Percentiles rank a stretch among this genome's conserved stretches.
Conservation (phyloP, 2,329 filamentous ascomycete genomes). For the Aspergillus ibericus region DNA sequence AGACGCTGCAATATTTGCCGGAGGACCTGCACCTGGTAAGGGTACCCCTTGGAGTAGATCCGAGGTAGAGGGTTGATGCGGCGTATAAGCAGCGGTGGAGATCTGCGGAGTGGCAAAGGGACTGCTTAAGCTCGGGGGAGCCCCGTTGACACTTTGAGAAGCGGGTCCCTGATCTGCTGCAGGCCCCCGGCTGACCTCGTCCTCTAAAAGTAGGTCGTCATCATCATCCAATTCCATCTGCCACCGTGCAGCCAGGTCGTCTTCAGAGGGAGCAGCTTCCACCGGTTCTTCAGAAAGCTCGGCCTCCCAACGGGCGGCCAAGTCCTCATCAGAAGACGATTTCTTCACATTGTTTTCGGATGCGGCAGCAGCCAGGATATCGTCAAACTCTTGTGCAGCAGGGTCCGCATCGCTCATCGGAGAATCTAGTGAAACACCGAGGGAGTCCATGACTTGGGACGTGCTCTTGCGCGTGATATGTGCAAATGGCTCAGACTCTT, state of each 20-base stretch:
- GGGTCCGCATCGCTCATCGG: conserved; percentile 30
- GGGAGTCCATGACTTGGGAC: conserved; percentile 60
- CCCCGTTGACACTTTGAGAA: conserved; percentile 25
- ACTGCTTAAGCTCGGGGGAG: conserved; percentile 22
- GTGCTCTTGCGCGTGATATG: conserved; percentile 69
- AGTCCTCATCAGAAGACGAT: conserved; percentile 54
- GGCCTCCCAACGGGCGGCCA: conserved; percentile 80
- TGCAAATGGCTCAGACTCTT: conserved; percentile 12
- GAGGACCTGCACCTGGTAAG: conserved; percentile 20
- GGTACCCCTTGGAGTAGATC: conserved; percentile 45
- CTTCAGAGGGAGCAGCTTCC: conserved; percentile 54
- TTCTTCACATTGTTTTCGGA: conserved; percentile 22
- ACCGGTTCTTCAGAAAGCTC: conserved; percentile 54
- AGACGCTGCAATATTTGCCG: conserved; percentile 16
- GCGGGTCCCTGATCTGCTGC: conserved; percentile 19
- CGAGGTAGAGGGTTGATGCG: conserved; percentile 52
- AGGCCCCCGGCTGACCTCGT: conserved; percentile 38
- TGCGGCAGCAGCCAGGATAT: conserved; percentile 23
- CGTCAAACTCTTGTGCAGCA: conserved; percentile 27
- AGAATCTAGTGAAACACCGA: conserved; percentile 41
- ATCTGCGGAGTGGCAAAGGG: conserved; percentile 30
- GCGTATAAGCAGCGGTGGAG: conserved; percentile 49
- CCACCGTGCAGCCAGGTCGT: conserved; percentile 71
- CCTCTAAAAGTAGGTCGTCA: conserved; percentile 80
- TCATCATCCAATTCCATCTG: conserved; percentile 58